phyloP scores from a whole-genome alignment of 2,329 filamentous ascomycete species.

The Parasarocladium wereldwijsianum region DNA sequence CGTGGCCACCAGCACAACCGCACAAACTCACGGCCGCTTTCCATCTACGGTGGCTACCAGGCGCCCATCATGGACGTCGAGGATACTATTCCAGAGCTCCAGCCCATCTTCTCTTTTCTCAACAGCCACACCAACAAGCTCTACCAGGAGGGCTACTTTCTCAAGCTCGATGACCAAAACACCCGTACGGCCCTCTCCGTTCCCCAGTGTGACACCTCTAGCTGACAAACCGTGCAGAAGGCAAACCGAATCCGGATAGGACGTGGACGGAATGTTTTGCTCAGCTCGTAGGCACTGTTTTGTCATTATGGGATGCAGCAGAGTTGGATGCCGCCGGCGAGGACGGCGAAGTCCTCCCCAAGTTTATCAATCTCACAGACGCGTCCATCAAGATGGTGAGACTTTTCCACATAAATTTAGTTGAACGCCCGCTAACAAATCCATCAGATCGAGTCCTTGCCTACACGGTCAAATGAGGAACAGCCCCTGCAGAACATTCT shows the following conservation, averaged over 20 bases:
- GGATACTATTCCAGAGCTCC: constrained; percentile 82
- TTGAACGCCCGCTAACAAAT: no score
- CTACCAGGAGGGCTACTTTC: constrained; percentile 94
- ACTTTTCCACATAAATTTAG: neutral
- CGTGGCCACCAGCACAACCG: constrained; percentile 24
- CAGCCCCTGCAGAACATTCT: constrained; percentile 86
- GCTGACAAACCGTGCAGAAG: constrained; percentile 42
- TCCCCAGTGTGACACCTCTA: neutral
- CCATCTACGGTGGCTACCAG: constrained; percentile 75
- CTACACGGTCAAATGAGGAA: constrained; percentile 62
- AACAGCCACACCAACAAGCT: constrained; percentile 94
- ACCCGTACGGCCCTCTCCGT: constrained; percentile 46
- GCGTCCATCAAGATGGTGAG: constrained; percentile 94
- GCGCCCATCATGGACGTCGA: constrained; percentile 75
- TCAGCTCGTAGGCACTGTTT: constrained; percentile 84
- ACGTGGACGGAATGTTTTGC: constrained; percentile 96
- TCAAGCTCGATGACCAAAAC: constrained; percentile 93
- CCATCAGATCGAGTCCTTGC: constrained; percentile 68
- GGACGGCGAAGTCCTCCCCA: constrained; percentile 72
- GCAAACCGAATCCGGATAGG: constrained; percentile 70
- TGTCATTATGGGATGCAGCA: constrained; percentile 90
- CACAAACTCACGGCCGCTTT: constrained; percentile 56
- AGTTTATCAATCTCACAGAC: constrained; percentile 93
- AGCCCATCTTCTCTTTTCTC: constrained; percentile 84
- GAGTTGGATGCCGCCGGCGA: constrained; percentile 79